Conservation (phyloP, 1,284 basidiomycete genomes). For the Takashimella koratensis region DNA sequence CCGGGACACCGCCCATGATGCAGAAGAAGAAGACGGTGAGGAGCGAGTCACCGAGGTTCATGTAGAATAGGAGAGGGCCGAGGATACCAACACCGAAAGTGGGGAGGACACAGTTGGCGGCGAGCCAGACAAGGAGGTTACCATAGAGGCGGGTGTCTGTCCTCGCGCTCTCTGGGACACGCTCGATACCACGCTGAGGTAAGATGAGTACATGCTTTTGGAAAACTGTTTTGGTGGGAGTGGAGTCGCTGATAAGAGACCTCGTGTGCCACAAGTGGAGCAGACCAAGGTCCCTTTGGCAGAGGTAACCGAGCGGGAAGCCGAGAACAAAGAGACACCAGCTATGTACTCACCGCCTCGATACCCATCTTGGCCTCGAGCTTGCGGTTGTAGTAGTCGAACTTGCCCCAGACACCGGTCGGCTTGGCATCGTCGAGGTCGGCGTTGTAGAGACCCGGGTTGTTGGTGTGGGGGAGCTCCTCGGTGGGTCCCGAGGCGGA, state of each 20-base stretch:
- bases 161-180: conserved; percentile 29
- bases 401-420: conserved; percentile 14
- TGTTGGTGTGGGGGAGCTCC: neutral
- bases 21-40: conserved; percentile 39
- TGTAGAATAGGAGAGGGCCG: conserved; percentile 28
- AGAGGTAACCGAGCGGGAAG: too few relatives aligned
- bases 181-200: conserved; percentile 38
- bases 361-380: conserved; percentile 30
- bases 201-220: neutral
- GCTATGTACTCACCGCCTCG: conserved; percentile 27
- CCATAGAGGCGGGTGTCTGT: conserved; percentile 27
- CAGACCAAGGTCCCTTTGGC: too few relatives aligned
- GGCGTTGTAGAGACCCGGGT: neutral
- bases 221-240: too few relatives aligned
- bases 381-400: conserved; percentile 22
- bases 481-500: neutral
- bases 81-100: conserved; percentile 38
- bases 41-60: conserved; percentile 34
- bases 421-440: neutral
- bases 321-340: too few relatives aligned
- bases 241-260: too few relatives aligned
- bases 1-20: conserved; percentile 20
- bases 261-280: too few relatives aligned
- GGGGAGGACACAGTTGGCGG: conserved; percentile 38
- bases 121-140: conserved; percentile 29